phyloP scores from a whole-genome alignment of 352 stramenopile species.

The Phytophthora cactorum region DNA sequence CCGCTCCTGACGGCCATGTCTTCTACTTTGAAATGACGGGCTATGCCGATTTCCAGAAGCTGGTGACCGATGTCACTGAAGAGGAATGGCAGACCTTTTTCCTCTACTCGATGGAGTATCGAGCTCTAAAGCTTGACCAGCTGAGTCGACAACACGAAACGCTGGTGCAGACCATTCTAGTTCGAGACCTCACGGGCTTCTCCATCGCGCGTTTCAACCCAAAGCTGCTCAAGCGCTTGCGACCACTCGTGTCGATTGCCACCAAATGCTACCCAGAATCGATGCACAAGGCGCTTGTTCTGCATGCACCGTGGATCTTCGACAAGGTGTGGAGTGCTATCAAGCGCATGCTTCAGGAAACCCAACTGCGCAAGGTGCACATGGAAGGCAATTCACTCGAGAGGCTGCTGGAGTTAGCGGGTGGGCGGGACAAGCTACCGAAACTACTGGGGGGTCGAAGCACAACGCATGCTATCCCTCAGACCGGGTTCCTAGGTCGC shows the following conservation, averaged over 20 bases:
- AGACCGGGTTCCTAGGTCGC: constrained; percentile 66
- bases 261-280: constrained; percentile 75
- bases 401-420: constrained; percentile 54
- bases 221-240: constrained; percentile 54
- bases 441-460: constrained; percentile 68
- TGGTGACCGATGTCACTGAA: constrained; percentile 66
- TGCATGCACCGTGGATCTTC: constrained; percentile 78
- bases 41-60: constrained; percentile 61
- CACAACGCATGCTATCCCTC: constrained; percentile 56
- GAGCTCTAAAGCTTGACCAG: constrained; percentile 66
- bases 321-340: constrained; percentile 72
- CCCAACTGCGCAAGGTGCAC: constrained; percentile 64
- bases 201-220: constrained; percentile 66
- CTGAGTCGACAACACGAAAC: constrained; percentile 62
- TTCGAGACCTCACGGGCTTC: constrained; percentile 74
- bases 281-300: constrained; percentile 56
- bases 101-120: constrained; percentile 79
- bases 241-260: constrained; percentile 49
- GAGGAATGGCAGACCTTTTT: constrained; percentile 77
- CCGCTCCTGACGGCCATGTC: constrained; percentile 46
- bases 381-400: constrained; percentile 59
- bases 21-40: constrained; percentile 81
- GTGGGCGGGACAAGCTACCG: constrained; percentile 55
- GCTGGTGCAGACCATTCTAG: constrained; percentile 65
- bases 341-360: constrained; percentile 65